Evolutionary conservation across 495 filamentous ascomycete genomes (phyloP), one percentile per base, ranked within the genome.

Genomic region (Aspergillus carlsbadensis): DNA sequence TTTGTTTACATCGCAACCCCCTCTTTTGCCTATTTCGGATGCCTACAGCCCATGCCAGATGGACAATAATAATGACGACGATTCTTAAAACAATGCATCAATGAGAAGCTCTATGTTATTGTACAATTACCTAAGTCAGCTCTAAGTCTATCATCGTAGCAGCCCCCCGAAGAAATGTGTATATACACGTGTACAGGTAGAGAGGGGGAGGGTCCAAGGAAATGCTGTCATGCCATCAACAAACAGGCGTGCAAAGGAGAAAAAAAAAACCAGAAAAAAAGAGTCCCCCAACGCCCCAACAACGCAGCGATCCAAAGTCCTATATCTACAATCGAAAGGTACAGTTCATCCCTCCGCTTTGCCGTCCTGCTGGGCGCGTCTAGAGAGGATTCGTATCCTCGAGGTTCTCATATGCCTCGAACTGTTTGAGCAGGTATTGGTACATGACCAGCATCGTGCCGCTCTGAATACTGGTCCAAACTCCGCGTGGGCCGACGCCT

Each of bases 401-500:
- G 20, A 65, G 18, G 34, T 67, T 52, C 18, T 78, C 65, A 52
- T 74, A 75, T 10, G 68, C 57, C 49, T 90, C 89, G 61, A 96
- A 77, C 75, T 84, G 82, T 66, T 87, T 86, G 64, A 98, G 69
- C 46, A 98, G 75, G 53, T 83, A 86, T 72, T 98, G 95, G 70
- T 98, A 98, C 71, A 96, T 76, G 52, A 98, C 91, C 63, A 98
- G 73, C 94, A 98, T 98, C 46, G 92, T 96, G 21, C 93, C 89
- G 65, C 89, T 94, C 74, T 98, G 94, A 45, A 97, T 89, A 67
- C 91, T 95, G 44, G 94, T 98, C 94, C 94, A 98, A n/a, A 97
- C 91, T 52, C 85, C 84, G 31, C 94, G 84, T 8, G 94, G 94
- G 5, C 91, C 94, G 33, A 98, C 94, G 11, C 94, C 94, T 34